Evolutionary conservation across 805 yeast species (phyloP).

Genomic region (Nematodospora valgi): DNA sequence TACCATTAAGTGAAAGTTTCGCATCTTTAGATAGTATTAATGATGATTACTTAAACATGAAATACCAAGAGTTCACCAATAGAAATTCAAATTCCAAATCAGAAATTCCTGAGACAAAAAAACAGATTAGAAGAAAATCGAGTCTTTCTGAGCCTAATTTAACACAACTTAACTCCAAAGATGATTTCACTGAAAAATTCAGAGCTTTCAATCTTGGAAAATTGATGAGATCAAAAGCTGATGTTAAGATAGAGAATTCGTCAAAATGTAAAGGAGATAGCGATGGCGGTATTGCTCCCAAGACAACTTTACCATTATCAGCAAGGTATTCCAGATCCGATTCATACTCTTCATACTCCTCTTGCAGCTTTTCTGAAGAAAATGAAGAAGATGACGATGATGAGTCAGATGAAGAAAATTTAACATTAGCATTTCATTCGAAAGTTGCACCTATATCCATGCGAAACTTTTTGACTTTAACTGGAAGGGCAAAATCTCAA

Average conservation of each 20-base stretch:
- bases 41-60: slow-evolving; percentile 47
- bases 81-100: slow-evolving; percentile 6
- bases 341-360: slow-evolving; percentile 11
- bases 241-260: slow-evolving; percentile 2
- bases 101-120: neutral
- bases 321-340: slow-evolving; percentile 11
- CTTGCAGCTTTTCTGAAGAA: slow-evolving; percentile 13
- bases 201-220: slow-evolving; percentile 32
- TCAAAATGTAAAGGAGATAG: neutral
- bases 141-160: slow-evolving; percentile 12
- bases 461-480: slow-evolving; percentile 31
- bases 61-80: slow-evolving; percentile 31
- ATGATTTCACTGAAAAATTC: slow-evolving; percentile 30
- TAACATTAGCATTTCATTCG: slow-evolving; percentile 44
- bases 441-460: slow-evolving; percentile 31
- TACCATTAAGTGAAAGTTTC: slow-evolving; percentile 70
- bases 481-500: slow-evolving; percentile 38
- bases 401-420: slow-evolving; percentile 35
- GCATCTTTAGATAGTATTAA: slow-evolving; percentile 74
- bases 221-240: slow-evolving; percentile 17
- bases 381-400: slow-evolving; percentile 13
- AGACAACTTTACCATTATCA: slow-evolving; percentile 6
- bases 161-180: slow-evolving; percentile 3
- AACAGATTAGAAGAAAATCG: slow-evolving; percentile 6
- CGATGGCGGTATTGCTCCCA: slow-evolving; percentile 15